Evolutionary conservation across 2,329 filamentous ascomycete species (phyloP), one percentile per base, ranked within the genome.

Genomic region (Pseudocercospora crystallina): DNA sequence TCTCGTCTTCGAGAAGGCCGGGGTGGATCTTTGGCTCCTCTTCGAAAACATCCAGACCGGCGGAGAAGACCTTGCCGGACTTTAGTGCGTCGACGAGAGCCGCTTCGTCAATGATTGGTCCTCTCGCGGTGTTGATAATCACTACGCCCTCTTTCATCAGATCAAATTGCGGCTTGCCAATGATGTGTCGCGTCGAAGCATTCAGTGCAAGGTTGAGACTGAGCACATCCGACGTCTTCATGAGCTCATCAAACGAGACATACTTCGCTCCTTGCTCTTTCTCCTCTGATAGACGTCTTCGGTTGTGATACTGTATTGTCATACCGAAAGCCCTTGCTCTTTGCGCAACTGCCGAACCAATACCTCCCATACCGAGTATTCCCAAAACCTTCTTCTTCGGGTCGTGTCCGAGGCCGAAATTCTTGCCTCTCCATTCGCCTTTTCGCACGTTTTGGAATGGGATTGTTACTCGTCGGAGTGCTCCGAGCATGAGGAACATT

Each of bases 301-400:
- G 74, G 65, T 83, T 83, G 69, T 83, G 79, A 62, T 83, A 84
- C 53, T 78, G 74, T n/a, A 82, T 73, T 51, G 69, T 70, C 72
- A 83, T 80, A 36, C 80, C 80, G 55, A 83, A 81, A 0, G 75
- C 75, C 29, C 73, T 73, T 3, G 78, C 79, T 36, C 78, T 73
- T 15, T 66, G 64, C 17, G 72, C 73, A 8, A 76, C 72, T 5
- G 77, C 76, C 11, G 73, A 69, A 2, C 81, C 81, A 40, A 84
- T 83, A 8, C 80, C 79, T 20, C 81, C 81, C 78, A 83, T 81
- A 9, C 80, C 81, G 1, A 84, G 66, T 49, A 83, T 80, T 5
- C 80, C 80, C 61, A 81, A 72, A 1, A 68, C 68, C 61, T 80
- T 79, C 51, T 76, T 74, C 58, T 75, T 74, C 2, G 78, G 78